Evolutionary conservation across 495 filamentous ascomycete species (phyloP), one percentile per base, ranked within the genome.

Genomic region (Penicillium canescens): DNA sequence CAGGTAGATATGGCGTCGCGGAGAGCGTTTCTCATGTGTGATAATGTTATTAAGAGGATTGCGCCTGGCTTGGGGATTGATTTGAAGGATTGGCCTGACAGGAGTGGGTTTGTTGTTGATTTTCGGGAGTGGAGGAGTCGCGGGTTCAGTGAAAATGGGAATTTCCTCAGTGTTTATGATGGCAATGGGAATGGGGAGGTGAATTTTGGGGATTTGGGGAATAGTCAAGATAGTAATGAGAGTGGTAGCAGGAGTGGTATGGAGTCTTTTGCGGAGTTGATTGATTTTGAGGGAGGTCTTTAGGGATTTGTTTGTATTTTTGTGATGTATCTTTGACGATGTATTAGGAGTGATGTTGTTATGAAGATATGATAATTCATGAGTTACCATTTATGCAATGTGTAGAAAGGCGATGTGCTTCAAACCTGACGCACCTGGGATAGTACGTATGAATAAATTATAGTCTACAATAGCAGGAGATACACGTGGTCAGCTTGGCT

Each of bases 21-120:
- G 13, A 71, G 81, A n/a, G 82, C 81, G 14, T 84, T 78, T 57
- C 46, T 68, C n/a, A 63, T 82, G 8, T 68, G 66, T 45, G 62
- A 69, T 42, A 54, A 52, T 24, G 50, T 72, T 34, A 23, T 73
- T 6, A 50, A 54, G 23, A 67, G 60, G 18, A 63, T 73, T 49
- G 68, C 60, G 12, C 60, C 66, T 5, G 54, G 31, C n/a, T 13
- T 74, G 14, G 50, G 47, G 0, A 28, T 76, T n/a, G 69, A 73
- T 56, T 52, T 76, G 36, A 28, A 18, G 3, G 64, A 66, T 39
- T 59, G 71, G 45, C 71, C 73, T 0, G 62, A 60, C 55, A 46
- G 34, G 41, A 33, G 21, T 13, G 24, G 20, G 0, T 46, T 60
- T 43, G 46, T 14, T 52, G 24, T 16, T 35, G 20, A 16, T 12